A percentile compares a stretch with the other conserved stretches of the same genome.
These are phyloP conservation scores for Saccharomycopsis fibuligera DNA, from an alignment of 805 yeast genomes.

Conservation along the genomic window DNA sequence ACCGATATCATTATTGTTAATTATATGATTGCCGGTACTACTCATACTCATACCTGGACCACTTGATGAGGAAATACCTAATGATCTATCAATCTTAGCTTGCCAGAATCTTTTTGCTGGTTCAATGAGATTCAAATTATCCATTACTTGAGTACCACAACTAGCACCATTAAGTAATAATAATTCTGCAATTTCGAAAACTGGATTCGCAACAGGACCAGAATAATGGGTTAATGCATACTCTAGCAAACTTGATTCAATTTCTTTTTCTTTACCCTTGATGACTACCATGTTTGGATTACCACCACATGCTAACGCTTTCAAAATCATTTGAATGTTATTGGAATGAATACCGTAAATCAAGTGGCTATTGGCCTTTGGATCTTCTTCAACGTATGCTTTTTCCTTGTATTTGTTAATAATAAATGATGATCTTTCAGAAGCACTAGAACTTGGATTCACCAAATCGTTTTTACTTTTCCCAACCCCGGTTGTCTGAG, in stretches of 20 bases:
- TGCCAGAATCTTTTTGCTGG: slow-evolving; percentile 54
- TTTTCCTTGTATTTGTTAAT: slow-evolving; percentile 57
- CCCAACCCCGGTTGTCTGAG: too few species aligned
- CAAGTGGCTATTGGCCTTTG: slow-evolving; percentile 31
- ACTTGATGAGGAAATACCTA: slow-evolving; percentile 9
- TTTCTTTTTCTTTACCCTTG: slow-evolving; percentile 24
- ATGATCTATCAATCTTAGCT: slow-evolving; percentile 30
- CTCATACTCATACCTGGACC: neutral
- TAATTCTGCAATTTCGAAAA: slow-evolving; percentile 49
- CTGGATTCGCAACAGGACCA: slow-evolving; percentile 27
- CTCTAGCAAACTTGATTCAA: slow-evolving; percentile 34
- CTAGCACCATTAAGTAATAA: slow-evolving; percentile 50
- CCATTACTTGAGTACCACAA: slow-evolving; percentile 32
- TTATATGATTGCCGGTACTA: neutral
- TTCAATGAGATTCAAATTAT: slow-evolving; percentile 34
- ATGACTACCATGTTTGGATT: slow-evolving; percentile 38
- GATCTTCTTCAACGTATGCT: slow-evolving; percentile 33
- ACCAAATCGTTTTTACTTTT: slow-evolving; percentile 26
- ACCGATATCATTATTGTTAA: neutral
- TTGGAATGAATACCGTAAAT: slow-evolving; percentile 49
- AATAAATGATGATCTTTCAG: slow-evolving; percentile 52
- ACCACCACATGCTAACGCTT: slow-evolving; percentile 42
- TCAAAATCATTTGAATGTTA: slow-evolving; percentile 38
- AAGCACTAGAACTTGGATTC: slow-evolving; percentile 32
- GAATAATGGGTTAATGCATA: slow-evolving; percentile 47